A percentile compares a stretch with the other conserved stretches of the same genome.
Evolutionary conservation across 805 yeast species (phyloP).

Genomic region (Myxozyma mucilagina): DNA sequence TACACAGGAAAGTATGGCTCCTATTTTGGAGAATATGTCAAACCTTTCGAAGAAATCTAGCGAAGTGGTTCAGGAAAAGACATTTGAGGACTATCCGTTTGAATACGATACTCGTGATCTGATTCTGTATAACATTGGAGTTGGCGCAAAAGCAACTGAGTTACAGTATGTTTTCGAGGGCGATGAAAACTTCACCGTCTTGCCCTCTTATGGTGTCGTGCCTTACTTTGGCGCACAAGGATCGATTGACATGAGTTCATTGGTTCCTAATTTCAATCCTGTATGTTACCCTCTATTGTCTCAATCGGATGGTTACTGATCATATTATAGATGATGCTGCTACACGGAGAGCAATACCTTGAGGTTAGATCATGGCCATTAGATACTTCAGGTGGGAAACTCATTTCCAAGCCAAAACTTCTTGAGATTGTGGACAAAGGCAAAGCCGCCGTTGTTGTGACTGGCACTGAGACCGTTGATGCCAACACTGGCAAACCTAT

Average conservation of each 20-base stretch:
- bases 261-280: constrained; percentile 82
- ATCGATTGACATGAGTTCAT: constrained; percentile 53
- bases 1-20: constrained; percentile 77
- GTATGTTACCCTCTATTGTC: neutral
- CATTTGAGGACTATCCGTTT: constrained; percentile 10
- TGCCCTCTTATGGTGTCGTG: constrained; percentile 89
- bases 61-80: constrained; percentile 46
- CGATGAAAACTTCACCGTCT: constrained; percentile 71
- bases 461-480: constrained; percentile 70
- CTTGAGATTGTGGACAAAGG: constrained; percentile 81
- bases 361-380: constrained; percentile 74
- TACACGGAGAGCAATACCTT: constrained; percentile 94
- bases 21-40: constrained; percentile 56
- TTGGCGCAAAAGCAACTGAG: constrained; percentile 81
- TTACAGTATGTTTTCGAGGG: constrained; percentile 79
- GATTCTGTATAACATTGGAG: constrained; percentile 81
- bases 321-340: constrained; percentile 55
- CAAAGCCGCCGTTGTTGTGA: constrained; percentile 73
- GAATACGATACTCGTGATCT: constrained; percentile 39
- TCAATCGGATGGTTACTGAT: neutral
- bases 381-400: constrained; percentile 54
- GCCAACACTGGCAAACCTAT: constrained; percentile 64
- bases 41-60: constrained; percentile 7
- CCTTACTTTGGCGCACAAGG: constrained; percentile 69
- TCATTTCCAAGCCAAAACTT: constrained; percentile 64